phyloP scores from a whole-genome alignment of 768 basidiomycete species.

The Mycena polygramma region DNA sequence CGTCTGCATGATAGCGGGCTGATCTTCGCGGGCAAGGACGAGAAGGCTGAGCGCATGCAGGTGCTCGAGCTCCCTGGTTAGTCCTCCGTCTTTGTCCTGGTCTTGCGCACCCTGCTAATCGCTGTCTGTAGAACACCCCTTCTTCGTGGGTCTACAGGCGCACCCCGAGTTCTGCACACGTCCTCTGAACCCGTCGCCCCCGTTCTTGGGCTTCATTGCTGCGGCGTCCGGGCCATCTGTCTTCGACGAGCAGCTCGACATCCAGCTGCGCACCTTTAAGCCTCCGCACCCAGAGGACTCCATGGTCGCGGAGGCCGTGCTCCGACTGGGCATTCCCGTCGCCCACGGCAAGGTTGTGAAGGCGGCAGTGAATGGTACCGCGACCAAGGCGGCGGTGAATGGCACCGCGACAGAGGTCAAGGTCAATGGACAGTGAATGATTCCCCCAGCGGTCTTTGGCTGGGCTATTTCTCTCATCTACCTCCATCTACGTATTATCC shows the following conservation, averaged over 20 bases:
- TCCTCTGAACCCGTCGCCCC: conserved; percentile 96
- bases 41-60: conserved; percentile 98
- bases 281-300: conserved; percentile 83
- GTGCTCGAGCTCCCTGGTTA: conserved; percentile 87
- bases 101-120: background rate
- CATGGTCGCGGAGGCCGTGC: conserved; percentile 77
- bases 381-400: background rate
- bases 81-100: conserved; percentile 45
- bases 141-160: conserved; percentile 93
- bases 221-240: conserved; percentile 69
- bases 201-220: conserved; percentile 96
- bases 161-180: conserved; percentile 99
- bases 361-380: conserved; percentile 23
- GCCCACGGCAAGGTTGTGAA: conserved; percentile 23
- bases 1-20: conserved; percentile 75
- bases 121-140: conserved; percentile 83
- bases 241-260: conserved; percentile 78
- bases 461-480: background rate
- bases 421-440: conserved; percentile 10
- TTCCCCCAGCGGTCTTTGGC: background rate
- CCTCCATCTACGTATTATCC: conserved; percentile 2
- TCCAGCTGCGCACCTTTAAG: conserved; percentile 71
- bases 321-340: conserved; percentile 45
- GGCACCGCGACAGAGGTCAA: background rate
- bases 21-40: conserved; percentile 86